Base-by-base conservation (phyloP, 345 rosid species). In the Carallia pectinifolia region DNA sequence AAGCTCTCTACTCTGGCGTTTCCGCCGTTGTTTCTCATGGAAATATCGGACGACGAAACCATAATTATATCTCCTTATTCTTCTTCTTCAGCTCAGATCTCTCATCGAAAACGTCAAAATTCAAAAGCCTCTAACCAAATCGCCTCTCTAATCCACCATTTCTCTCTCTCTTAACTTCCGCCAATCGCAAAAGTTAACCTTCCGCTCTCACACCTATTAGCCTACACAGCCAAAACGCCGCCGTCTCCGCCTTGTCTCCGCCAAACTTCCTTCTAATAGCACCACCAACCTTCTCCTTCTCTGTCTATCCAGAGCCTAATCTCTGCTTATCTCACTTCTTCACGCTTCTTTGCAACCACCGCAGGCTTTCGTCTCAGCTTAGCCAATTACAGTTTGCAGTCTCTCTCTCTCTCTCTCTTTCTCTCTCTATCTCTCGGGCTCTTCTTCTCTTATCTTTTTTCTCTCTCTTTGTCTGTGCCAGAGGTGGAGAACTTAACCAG, bases 401-500 rank as follows among this genome's bases (percentile, higher is more conserved):
- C 39, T 68, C 70, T 40, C 56, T 64, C 74, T 44, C 31, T 60
- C 15, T 61, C 23, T 67, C 66, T 66, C 61, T 64, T 71, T 75
- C 61, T 65, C 64, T 78, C 71, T 71, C 80, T 76, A 23, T 23
- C 23, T 23, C 0, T 23, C 23, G 23, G 23, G 23, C 23, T 23
- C 23, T 23, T 23, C 23, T 61, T 67, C 66, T 66, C 61, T 66
- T 68, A 73, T 77, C 61, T 75, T 75, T 47, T 64, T 71, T 75
- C 61, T 65, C 64, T 78, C 71, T 71, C 80, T 76, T 74, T 79
- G 58, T 9, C 50, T 7, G 55, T 40, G 66, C 68, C 61, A 64
- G 64, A 53, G 34, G 68, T 50, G 44, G 65, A 50, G 67, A 16
- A 76, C 82, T 87, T 80, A 84, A 88, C 88, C 92, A 84, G 76